Evolutionary conservation across 2,329 filamentous ascomycete genomes (phyloP), one percentile per base, ranked within the genome.

Genomic region (Venturia asperata): DNA sequence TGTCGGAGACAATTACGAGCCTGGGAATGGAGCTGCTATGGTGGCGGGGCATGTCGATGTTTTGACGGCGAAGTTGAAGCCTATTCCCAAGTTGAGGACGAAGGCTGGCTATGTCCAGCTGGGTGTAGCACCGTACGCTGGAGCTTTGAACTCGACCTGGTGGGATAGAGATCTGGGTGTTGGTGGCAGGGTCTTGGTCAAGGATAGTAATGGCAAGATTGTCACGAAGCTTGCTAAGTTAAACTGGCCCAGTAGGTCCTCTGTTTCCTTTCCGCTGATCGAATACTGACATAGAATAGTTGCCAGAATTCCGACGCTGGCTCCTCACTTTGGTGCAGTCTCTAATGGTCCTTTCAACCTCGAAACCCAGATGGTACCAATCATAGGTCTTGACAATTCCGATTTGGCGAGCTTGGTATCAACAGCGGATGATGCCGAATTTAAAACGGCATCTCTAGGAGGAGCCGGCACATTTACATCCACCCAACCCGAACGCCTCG

Each of bases 151-250:
- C 74, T 81, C 82, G 68, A 97, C 94, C 0, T 97, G 94, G 94
- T 97, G 92, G 93, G 94, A 97, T 76, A 86, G 94, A 45, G 94
- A 99, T 75, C 83, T 99, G 63, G 88, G 90, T 69, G 89, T 97
- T 70, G 94, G 92, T 68, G 94, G 94, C 47, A 83, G 92, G 56
- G 93, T 97, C 4, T 81, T 97, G 61, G 87, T 97, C 58, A 89
- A 87, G 68, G 87, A 96, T 70, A 74, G 82, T 5, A 77, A 85
- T 2, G 88, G 88, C 69, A 95, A 93, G 82, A 91, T 95, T 43
- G 81, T 83, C 27, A 87, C 85, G 39, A 90, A 87, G 79, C 82
- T 97, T 58, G 92, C 97, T 67, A 96, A 96, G 79, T 81, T 97
- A 62, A 90, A 88, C 74, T 97, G 92, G 91, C 93, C 94, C 1